Evolutionary conservation across 2,329 filamentous ascomycete species (phyloP).

Genomic region (Verticillium zaregamsianum): DNA sequence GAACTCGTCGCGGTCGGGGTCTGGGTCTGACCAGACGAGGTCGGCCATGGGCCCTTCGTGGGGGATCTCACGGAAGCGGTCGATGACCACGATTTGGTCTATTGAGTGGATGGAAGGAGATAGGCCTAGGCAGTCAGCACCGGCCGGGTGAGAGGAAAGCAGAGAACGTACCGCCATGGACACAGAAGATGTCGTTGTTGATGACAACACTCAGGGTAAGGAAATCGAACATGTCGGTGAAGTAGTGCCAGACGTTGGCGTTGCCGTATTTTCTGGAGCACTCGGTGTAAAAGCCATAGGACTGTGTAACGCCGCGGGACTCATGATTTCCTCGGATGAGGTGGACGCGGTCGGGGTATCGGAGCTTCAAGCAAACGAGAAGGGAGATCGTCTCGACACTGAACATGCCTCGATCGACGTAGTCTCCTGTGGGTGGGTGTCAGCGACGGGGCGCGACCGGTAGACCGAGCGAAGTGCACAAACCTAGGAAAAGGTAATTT

Average conservation of each 20-base stretch:
- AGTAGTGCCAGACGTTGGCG: slow-evolving; percentile 98
- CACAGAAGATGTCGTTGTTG: slow-evolving; percentile 98
- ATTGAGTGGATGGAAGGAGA: slow-evolving; percentile 94
- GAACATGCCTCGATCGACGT: slow-evolving; percentile 97
- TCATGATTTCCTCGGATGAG: slow-evolving; percentile 98
- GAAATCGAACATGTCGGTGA: slow-evolving; percentile 99
- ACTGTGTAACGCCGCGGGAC: slow-evolving; percentile 94
- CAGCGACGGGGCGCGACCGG: slow-evolving; percentile 1
- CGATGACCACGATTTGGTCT: slow-evolving; percentile 99
- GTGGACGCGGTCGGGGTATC: slow-evolving; percentile 93
- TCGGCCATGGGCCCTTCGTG: slow-evolving; percentile 99
- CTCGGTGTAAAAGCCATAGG: slow-evolving; percentile 98
- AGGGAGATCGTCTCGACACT: slow-evolving; percentile 98
- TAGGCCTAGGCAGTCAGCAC: slow-evolving; percentile 48
- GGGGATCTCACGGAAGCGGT: slow-evolving; percentile 96
- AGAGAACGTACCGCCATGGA: slow-evolving; percentile 67
- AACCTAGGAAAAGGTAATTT: slow-evolving; percentile 96
- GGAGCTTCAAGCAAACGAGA: slow-evolving; percentile 92
- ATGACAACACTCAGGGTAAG: slow-evolving; percentile 95
- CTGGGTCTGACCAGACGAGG: slow-evolving; percentile 95
- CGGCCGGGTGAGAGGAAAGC: neutral
- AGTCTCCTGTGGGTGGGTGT: slow-evolving; percentile 65
- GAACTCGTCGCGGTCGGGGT: slow-evolving; percentile 96
- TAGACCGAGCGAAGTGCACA: slow-evolving; percentile 10
- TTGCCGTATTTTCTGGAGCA: slow-evolving; percentile 98